Evolutionary conservation across 2,329 filamentous ascomycete genomes (phyloP), one percentile per base, ranked within the genome.

Genomic region (Trichophyton rubrum): DNA sequence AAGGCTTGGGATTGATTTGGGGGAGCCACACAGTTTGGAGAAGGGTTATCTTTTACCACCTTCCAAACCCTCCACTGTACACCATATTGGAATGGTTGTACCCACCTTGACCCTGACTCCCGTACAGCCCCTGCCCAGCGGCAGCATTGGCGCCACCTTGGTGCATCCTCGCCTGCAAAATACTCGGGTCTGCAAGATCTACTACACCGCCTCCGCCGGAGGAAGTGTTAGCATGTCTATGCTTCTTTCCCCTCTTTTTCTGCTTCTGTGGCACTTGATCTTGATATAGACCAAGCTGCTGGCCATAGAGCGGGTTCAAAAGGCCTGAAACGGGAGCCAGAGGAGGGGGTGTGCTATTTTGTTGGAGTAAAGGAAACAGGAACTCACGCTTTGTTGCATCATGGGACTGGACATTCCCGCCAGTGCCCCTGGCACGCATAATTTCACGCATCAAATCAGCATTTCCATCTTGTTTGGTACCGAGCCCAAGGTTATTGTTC

Each of bases 151-250:
- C 85, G 82, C 85, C 88, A 79, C 85, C 87, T 80, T 93, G 89
- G 78, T 95, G 91, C 83, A 95, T 88, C 83, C 91, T 89, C 77
- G 90, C 90, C 82, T 96, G 91, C 83, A 97, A 86, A 84, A 96
- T 96, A 84, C 90, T 96, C 83, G 92, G 92, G 90, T 97, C 91
- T 83, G 89, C 90, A 91, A 96, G 90, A 95, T 97, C 91, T 82
- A 95, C 91, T 92, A 96, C 85, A 82, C 89, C 91, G 89, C 90
- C 89, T 63, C 64, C 91, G 85, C 90, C 95, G 86, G 92, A 97
- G 89, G 91, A 96, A 92, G 92, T 96, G 90, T 96, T 96, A 93
- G 90, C 92, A 87, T 96, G 91, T 86, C 91, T 95, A 84, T 96
- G 92, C 90, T 96, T 96, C 86, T 96, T 96, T 82, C 90, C 90